Percentiles rank a stretch among this genome's conserved stretches.
phyloP scores from a whole-genome alignment of 305 asterid species.

The Solanum hybrid region DNA sequence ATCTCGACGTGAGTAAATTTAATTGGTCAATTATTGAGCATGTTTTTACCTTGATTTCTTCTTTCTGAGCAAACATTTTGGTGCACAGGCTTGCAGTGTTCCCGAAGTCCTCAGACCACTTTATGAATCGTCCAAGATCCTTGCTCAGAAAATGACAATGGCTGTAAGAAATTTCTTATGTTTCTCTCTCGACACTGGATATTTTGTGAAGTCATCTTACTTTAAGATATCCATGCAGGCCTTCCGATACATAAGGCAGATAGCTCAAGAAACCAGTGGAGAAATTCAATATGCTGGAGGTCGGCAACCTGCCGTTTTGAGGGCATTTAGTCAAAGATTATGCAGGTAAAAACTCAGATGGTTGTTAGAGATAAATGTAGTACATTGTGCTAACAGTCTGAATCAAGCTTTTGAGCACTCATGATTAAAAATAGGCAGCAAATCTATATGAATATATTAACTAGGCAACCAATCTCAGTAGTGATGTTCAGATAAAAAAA shows the following conservation, averaged over 20 bases:
- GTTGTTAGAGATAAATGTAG: background rate
- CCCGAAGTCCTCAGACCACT: conserved; percentile 97
- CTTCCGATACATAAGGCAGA: conserved; percentile 74
- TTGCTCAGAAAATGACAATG: conserved; percentile 96
- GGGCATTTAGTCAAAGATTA: conserved; percentile 77
- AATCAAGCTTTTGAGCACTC: background rate
- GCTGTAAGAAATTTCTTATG: conserved; percentile 40
- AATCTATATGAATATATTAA: background rate
- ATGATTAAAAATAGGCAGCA: background rate
- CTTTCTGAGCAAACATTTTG: background rate
- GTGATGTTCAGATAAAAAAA: background rate
- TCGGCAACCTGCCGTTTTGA: conserved; percentile 80
- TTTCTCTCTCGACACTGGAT: background rate
- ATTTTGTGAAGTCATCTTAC: background rate
- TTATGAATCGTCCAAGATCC: conserved; percentile 84
- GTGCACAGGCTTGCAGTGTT: conserved; percentile 66
- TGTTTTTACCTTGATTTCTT: background rate
- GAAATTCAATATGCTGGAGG: conserved; percentile 77
- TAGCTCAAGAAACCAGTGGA: conserved; percentile 82
- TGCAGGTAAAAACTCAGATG: conserved; percentile 45
- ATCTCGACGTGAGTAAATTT: conserved; percentile 55
- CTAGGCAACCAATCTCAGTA: background rate
- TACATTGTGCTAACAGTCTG: background rate
- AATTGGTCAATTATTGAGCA: background rate
- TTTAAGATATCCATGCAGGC: conserved; percentile 33